These are phyloP conservation scores for Carex cristatella DNA, from an alignment of 176 grass and related monocot species.

Conservation along the genomic window DNA sequence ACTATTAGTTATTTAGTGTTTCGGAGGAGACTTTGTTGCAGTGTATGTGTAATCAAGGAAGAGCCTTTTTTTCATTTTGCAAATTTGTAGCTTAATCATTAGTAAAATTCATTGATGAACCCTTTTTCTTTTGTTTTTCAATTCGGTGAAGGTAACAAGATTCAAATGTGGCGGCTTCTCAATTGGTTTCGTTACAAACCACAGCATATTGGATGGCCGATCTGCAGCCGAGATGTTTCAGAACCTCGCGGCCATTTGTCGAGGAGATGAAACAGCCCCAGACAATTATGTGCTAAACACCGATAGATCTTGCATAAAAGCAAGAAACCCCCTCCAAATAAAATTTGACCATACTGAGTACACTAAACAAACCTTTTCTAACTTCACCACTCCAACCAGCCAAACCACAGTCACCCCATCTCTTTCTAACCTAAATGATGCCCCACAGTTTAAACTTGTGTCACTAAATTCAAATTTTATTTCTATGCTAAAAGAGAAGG, in stretches of 20 bases:
- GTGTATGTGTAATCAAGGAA: not conserved
- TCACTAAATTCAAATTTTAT: constrained; percentile 27
- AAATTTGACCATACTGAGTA: constrained; percentile 42
- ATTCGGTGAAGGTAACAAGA: constrained; percentile 34
- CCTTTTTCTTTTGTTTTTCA: not conserved
- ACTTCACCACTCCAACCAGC: constrained; percentile 16
- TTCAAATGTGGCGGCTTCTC: constrained; percentile 47
- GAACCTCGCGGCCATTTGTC: constrained; percentile 34
- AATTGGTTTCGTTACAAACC: constrained; percentile 37
- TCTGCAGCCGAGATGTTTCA: constrained; percentile 41
- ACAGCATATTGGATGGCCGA: constrained; percentile 38
- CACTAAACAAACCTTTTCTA: constrained; percentile 22
- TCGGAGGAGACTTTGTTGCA: not conserved
- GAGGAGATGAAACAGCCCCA: constrained; percentile 16
- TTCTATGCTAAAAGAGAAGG: constrained; percentile 28
- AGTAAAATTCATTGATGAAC: not conserved
- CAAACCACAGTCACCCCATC: constrained; percentile 15
- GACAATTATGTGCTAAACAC: constrained; percentile 17
- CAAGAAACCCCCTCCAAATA: constrained; percentile 35
- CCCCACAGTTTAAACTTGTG: constrained; percentile 17
- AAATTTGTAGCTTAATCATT: constrained; percentile 6
- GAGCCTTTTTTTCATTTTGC: not conserved
- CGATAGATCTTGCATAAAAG: constrained; percentile 40
- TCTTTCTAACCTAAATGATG: not conserved
- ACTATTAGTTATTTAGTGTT: not conserved